phyloP scores from a whole-genome alignment of 2,329 filamentous ascomycete species.

The Trichothecium roseum region DNA sequence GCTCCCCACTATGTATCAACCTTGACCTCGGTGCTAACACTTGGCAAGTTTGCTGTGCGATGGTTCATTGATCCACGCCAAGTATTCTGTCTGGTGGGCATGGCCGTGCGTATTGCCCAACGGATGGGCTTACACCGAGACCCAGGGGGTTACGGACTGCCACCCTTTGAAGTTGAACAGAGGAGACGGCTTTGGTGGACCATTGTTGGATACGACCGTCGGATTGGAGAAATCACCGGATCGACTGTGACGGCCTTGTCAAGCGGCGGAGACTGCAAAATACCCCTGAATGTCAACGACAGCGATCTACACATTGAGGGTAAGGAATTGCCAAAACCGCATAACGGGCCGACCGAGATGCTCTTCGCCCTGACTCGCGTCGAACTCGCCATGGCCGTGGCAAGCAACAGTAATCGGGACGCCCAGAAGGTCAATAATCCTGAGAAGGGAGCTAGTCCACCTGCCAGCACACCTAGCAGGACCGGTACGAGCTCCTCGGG shows the following conservation, averaged over 20 bases:
- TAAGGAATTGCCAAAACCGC: constrained; percentile 39
- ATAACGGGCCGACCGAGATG: constrained; percentile 47
- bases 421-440: constrained; percentile 16
- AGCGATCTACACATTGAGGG: constrained; percentile 46
- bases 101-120: constrained; percentile 57
- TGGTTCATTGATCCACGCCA: constrained; percentile 47
- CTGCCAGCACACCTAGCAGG: constrained; percentile 11
- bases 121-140: constrained; percentile 61
- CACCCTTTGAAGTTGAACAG: constrained; percentile 56
- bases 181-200: constrained; percentile 68
- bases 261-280: constrained; percentile 40
- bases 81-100: constrained; percentile 42
- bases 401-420: constrained; percentile 32
- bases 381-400: constrained; percentile 45
- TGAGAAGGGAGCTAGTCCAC: constrained; percentile 12
- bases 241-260: constrained; percentile 46
- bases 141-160: constrained; percentile 37
- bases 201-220: constrained; percentile 56
- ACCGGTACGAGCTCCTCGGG: constrained; percentile 15
- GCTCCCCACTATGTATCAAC: constrained; percentile 9
- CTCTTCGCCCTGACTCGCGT: constrained; percentile 46
- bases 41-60: constrained; percentile 30
- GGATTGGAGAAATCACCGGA: constrained; percentile 56
- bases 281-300: constrained; percentile 53
- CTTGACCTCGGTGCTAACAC: constrained; percentile 3